A percentile compares a stretch with the other conserved stretches of the same genome.
phyloP scores from a whole-genome alignment of 495 filamentous ascomycete species.

The Annulohypoxylon nitens region DNA sequence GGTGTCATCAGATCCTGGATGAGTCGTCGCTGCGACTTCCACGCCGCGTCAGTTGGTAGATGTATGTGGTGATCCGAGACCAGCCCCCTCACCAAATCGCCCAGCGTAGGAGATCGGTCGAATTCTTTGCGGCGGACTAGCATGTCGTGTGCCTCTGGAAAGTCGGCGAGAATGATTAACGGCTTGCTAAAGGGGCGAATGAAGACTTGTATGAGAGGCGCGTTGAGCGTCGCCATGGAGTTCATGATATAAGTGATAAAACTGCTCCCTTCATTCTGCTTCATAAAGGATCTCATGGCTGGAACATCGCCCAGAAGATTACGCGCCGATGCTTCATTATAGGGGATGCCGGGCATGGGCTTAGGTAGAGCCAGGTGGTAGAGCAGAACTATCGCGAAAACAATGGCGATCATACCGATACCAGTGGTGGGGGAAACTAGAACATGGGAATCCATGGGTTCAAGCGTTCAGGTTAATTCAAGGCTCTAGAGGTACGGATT shows the following conservation, averaged over 20 bases:
- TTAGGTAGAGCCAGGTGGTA: conserved; percentile 30
- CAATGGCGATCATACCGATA: neutral
- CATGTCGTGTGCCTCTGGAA: conserved; percentile 54
- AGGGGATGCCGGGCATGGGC: conserved; percentile 53
- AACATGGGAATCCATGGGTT: too few relatives aligned
- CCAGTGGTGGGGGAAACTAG: too few relatives aligned
- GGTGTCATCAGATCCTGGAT: conserved; percentile 46
- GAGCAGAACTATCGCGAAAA: neutral
- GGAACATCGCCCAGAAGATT: conserved; percentile 52
- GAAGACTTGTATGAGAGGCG: conserved; percentile 56
- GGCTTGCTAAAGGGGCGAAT: conserved; percentile 50
- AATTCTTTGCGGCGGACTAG: conserved; percentile 52
- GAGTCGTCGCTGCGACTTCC: conserved; percentile 34
- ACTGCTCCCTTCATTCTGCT: neutral
- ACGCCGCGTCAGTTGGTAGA: conserved; percentile 28
- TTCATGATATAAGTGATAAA: neutral
- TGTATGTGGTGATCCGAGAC: conserved; percentile 31
- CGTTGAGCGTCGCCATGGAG: neutral
- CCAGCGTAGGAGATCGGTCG: conserved; percentile 35
- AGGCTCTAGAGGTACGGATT: too few relatives aligned
- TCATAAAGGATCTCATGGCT: neutral
- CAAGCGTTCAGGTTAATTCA: too few relatives aligned
- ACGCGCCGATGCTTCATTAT: conserved; percentile 45
- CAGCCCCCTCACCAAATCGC: conserved; percentile 17
- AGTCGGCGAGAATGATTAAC: conserved; percentile 51